Conservation (phyloP, 1,139 yeast genomes). For the Debaryomycetaceae sp. region DNA sequence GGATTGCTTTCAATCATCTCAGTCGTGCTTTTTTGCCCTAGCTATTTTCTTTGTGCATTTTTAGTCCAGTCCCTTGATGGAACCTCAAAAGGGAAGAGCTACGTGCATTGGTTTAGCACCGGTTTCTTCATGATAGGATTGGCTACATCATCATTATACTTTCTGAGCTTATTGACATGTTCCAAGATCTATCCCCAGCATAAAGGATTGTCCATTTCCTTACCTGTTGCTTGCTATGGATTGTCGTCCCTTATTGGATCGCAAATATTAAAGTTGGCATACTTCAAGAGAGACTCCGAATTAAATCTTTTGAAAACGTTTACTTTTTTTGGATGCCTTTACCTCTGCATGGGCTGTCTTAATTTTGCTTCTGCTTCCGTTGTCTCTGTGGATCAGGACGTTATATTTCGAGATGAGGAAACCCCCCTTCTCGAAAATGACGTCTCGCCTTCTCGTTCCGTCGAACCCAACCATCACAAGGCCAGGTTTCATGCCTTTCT, state of each 20-base stretch:
- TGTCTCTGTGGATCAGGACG: conserved; percentile 59
- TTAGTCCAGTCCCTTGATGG: conserved; percentile 7
- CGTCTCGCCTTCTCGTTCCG: conserved; percentile 12
- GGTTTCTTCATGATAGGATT: conserved; percentile 61
- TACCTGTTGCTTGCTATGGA: conserved; percentile 88
- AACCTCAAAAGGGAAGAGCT: conserved; percentile 4
- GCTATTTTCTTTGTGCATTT: conserved; percentile 50
- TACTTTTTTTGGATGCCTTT: conserved; percentile 52
- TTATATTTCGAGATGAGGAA: conserved; percentile 33
- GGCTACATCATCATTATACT: conserved; percentile 79
- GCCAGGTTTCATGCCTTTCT: conserved; percentile 50
- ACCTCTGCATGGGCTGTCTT: conserved; percentile 51
- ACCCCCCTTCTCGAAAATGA: conserved; percentile 18
- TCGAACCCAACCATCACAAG: conserved; percentile 47
- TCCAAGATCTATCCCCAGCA: conserved; percentile 74
- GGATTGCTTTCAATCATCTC: conserved; percentile 65
- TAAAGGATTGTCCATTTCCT: conserved; percentile 78
- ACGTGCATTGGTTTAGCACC: conserved; percentile 22
- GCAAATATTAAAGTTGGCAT: conserved; percentile 44
- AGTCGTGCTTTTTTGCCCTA: conserved; percentile 64
- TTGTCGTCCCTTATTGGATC: conserved; percentile 67
- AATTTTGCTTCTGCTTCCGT: conserved; percentile 63
- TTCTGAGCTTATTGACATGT: conserved; percentile 75
- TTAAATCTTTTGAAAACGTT: conserved; percentile 57
- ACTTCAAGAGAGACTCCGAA: conserved; percentile 27